Conservation (phyloP, 768 basidiomycete genomes). For the Xanthoconium stramineum region DNA sequence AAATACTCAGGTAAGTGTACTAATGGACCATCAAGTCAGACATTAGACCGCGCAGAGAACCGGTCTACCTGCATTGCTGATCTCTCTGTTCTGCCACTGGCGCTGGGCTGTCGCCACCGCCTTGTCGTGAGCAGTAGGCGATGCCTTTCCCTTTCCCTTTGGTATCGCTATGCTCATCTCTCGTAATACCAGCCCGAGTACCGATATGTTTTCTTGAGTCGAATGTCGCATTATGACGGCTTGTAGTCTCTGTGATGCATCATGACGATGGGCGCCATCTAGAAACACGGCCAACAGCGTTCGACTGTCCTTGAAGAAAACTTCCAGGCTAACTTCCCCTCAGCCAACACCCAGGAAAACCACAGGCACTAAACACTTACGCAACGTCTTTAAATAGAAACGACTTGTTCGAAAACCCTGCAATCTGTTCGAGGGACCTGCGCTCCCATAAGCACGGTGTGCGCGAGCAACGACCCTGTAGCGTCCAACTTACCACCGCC, state of each 20-base stretch:
- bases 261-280: slow-evolving; percentile 60
- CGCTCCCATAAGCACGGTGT: background rate
- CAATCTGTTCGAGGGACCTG: slow-evolving; percentile 79
- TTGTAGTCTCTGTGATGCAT: slow-evolving; percentile 52
- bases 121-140: slow-evolving; percentile 17
- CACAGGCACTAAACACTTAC: slow-evolving; percentile 43
- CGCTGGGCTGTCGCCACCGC: slow-evolving; percentile 70
- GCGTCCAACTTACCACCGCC: slow-evolving; percentile 61
- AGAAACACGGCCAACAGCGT: slow-evolving; percentile 83
- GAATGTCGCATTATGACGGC: slow-evolving; percentile 42
- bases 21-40: slow-evolving; percentile 26
- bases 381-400: slow-evolving; percentile 92
- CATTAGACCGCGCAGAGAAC: background rate
- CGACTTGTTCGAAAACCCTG: slow-evolving; percentile 73
- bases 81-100: slow-evolving; percentile 86
- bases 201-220: slow-evolving; percentile 38
- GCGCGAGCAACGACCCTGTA: background rate
- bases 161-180: slow-evolving; percentile 29
- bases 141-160: slow-evolving; percentile 17
- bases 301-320: slow-evolving; percentile 91
- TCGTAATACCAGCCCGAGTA: slow-evolving; percentile 47
- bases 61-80: slow-evolving; percentile 70
- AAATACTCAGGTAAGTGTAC: slow-evolving; percentile 86
- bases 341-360: background rate
- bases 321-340: slow-evolving; percentile 58